These are phyloP conservation scores for Pseudogymnoascus sp. DNA, from an alignment of 2,329 filamentous ascomycete genomes.

Conservation along the genomic window DNA sequence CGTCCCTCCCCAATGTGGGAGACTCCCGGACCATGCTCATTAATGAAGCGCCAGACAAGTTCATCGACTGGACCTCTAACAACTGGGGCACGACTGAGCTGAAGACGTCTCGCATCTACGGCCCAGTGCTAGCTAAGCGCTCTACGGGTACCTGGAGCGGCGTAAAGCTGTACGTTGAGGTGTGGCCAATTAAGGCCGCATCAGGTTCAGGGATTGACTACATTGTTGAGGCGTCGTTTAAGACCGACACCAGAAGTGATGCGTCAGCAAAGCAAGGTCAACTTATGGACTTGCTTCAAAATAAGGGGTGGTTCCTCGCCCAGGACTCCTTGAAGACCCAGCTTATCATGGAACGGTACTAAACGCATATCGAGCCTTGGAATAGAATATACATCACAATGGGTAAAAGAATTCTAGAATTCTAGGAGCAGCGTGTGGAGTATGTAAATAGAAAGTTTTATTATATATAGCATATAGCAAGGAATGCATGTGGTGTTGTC, in stretches of 20 bases:
- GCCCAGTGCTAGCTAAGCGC: conserved; percentile 27
- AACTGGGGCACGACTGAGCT: conserved; percentile 25
- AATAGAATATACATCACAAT: not conserved
- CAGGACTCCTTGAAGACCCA: conserved; percentile 25
- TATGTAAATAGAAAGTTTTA: not conserved
- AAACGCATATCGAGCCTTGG: not conserved
- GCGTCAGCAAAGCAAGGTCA: conserved; percentile 17
- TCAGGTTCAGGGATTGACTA: conserved; percentile 22
- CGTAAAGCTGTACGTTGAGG: conserved; percentile 27
- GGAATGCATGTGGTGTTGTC: not conserved
- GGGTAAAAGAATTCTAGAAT: not conserved
- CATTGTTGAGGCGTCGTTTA: conserved; percentile 28
- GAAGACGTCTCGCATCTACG: conserved; percentile 25
- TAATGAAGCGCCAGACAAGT: conserved; percentile 27
- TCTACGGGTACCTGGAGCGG: conserved; percentile 27
- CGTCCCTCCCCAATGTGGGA: conserved; percentile 21
- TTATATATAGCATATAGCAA: not conserved
- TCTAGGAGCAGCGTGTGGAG: not conserved
- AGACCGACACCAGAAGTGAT: conserved; percentile 17
- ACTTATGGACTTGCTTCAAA: conserved; percentile 19
- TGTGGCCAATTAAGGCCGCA: conserved; percentile 27
- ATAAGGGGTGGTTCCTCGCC: conserved; percentile 26
- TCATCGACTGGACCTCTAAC: conserved; percentile 25
- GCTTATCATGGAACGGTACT: conserved; percentile 26
- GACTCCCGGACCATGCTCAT: conserved; percentile 22